Percentiles rank a stretch among this genome's conserved stretches.
These are phyloP conservation scores for Dendrocalamus sinicus DNA, from an alignment of 176 grass and related monocot species.

Conservation along the genomic window DNA sequence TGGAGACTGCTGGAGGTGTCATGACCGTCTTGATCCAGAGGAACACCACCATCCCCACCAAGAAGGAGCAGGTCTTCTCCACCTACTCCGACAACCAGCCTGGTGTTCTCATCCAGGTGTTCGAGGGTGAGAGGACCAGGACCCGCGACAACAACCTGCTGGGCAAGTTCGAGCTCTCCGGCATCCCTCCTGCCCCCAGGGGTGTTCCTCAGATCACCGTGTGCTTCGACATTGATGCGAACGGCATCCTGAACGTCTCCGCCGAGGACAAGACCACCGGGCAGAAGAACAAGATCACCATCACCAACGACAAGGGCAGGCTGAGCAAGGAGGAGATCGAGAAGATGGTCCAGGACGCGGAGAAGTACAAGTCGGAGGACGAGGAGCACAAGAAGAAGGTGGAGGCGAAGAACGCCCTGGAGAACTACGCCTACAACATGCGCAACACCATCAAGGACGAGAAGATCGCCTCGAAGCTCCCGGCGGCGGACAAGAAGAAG, in stretches of 20 bases:
- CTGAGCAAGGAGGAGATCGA: slow-evolving; percentile 79
- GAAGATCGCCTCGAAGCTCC: slow-evolving; percentile 64
- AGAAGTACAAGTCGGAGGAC: slow-evolving; percentile 73
- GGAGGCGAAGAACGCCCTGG: slow-evolving; percentile 78
- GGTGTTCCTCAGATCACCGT: slow-evolving; percentile 76
- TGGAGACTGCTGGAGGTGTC: slow-evolving; percentile 13
- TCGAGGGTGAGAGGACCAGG: slow-evolving; percentile 66
- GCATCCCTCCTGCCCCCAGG: slow-evolving; percentile 67
- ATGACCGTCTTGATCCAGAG: slow-evolving; percentile 46
- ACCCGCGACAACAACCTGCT: slow-evolving; percentile 69
- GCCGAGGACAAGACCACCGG: slow-evolving; percentile 79
- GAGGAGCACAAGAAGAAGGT: slow-evolving; percentile 88
- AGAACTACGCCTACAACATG: slow-evolving; percentile 99
- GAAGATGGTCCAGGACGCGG: slow-evolving; percentile 75
- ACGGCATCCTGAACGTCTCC: slow-evolving; percentile 69
- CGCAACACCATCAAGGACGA: slow-evolving; percentile 70
- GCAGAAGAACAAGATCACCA: slow-evolving; percentile 89
- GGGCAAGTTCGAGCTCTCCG: slow-evolving; percentile 72
- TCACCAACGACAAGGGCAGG: slow-evolving; percentile 71
- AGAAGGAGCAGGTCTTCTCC: slow-evolving; percentile 67
- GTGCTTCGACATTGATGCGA: slow-evolving; percentile 75
- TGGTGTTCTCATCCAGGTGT: slow-evolving; percentile 60
- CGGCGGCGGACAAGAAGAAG: slow-evolving; percentile 53
- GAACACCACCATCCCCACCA: slow-evolving; percentile 70
- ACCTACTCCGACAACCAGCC: slow-evolving; percentile 65